These are phyloP conservation scores for Ustilago lituana DNA, from an alignment of 1,284 basidiomycete species.

Conservation along the genomic window DNA sequence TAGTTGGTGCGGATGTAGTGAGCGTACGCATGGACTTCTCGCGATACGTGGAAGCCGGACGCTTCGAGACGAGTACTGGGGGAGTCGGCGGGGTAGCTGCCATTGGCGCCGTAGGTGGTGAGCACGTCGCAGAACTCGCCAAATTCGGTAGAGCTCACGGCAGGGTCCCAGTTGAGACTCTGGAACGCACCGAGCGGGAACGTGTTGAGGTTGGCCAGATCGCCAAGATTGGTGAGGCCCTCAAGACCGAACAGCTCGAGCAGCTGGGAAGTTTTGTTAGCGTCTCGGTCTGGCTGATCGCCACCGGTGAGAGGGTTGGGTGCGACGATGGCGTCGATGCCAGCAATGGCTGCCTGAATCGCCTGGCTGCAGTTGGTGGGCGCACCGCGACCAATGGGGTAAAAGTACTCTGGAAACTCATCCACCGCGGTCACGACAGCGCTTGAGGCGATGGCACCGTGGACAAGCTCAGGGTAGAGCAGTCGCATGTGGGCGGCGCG, in stretches of 20 bases:
- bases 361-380: constrained; percentile 77
- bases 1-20: constrained; percentile 42
- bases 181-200: constrained; percentile 59
- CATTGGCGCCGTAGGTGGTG: constrained; percentile 36
- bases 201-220: constrained; percentile 59
- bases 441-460: constrained; percentile 84
- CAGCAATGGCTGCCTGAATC: constrained; percentile 71
- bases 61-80: constrained; percentile 11
- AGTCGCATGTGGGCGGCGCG: constrained; percentile 90
- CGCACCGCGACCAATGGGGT: constrained; percentile 81
- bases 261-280: constrained; percentile 30
- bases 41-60: constrained; percentile 15
- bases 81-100: constrained; percentile 10
- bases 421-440: constrained; percentile 64
- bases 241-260: constrained; percentile 50
- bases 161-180: constrained; percentile 59
- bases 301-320: constrained; percentile 54
- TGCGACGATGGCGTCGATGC: constrained; percentile 57
- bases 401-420: constrained; percentile 75
- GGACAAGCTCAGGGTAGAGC: constrained; percentile 86
- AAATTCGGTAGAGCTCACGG: constrained; percentile 43
- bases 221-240: constrained; percentile 45
- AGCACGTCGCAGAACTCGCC: constrained; percentile 41
- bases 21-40: constrained; percentile 45
- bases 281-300: constrained; percentile 45